A percentile compares a stretch with the other conserved stretches of the same genome.
Conservation (phyloP, 306 rosid species). For the Benincasa hispida region DNA sequence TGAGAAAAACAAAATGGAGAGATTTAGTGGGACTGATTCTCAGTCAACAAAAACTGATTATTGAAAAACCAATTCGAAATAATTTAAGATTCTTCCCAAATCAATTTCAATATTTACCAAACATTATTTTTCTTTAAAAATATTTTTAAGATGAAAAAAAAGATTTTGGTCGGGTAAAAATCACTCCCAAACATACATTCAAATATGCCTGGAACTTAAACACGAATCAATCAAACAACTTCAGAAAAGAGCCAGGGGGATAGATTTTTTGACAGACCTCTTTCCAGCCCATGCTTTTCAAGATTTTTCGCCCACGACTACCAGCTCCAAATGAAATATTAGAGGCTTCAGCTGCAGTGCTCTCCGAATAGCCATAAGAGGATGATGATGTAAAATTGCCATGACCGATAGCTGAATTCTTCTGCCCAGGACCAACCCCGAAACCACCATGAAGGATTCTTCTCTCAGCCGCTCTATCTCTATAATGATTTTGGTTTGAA, state of each 20-base stretch:
- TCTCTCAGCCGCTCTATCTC: slow-evolving; percentile 89
- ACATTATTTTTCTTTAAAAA: too few relatives aligned
- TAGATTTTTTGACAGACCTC: slow-evolving; percentile 32
- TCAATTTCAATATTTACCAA: too few relatives aligned
- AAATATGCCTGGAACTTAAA: not conserved
- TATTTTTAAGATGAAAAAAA: too few relatives aligned
- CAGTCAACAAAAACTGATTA: too few relatives aligned
- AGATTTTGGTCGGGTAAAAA: too few relatives aligned
- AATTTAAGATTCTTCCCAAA: too few relatives aligned
- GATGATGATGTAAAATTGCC: slow-evolving; percentile 31
- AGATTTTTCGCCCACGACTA: slow-evolving; percentile 64
- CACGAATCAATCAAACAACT: not conserved
- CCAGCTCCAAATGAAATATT: slow-evolving; percentile 66
- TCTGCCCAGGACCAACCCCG: slow-evolving; percentile 82
- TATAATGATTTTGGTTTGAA: slow-evolving; percentile 27
- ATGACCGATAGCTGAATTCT: slow-evolving; percentile 17
- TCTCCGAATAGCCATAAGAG: slow-evolving; percentile 22
- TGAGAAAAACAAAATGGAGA: too few relatives aligned
- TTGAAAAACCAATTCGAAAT: too few relatives aligned
- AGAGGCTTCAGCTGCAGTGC: slow-evolving; percentile 58
- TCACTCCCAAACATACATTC: not conserved
- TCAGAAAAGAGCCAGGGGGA: not conserved
- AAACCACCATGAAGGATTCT: slow-evolving; percentile 72
- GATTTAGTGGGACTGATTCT: too few relatives aligned
- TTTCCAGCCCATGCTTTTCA: slow-evolving; percentile 82